Base-by-base conservation (phyloP, 257 asterid genomes). In the Solanum pinnatisectum region DNA sequence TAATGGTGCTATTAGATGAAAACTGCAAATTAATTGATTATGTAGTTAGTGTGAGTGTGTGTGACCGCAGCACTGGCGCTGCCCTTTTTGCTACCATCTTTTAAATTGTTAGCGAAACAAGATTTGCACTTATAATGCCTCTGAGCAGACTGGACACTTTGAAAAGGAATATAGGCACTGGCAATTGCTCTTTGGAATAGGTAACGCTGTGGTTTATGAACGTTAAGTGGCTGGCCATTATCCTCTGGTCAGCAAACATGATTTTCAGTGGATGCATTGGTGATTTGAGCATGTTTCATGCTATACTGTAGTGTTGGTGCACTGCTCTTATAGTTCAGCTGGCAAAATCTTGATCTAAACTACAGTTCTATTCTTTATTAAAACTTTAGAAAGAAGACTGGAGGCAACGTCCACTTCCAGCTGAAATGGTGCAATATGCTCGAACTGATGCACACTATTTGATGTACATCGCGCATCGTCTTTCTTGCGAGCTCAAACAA, bases 321-420 rank as follows among this genome's bases (percentile, higher is more conserved):
- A 46, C 68, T 20, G 27, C 30, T 46, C 68, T 81, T 81, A 46
- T 81, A 81, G 68, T 81, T 81, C 39, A 81, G 42, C 40, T 81
- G 30, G 6, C 0, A 46, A 79, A 32, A 81, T 46, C 30, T 81
- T 81, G 42, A 46, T 81, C 85, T 81, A 46, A 46, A 46, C 39
- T 81, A 46, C 42, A 27, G 68, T 81, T 46, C 30, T 46, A 18
- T 82, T 25, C 39, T 79, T 86, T 67, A 87, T 88, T 44, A 91
- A 88, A 88, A 71, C 84, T 91, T 88, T 92, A 97, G 99, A 92
- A 94, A 88, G 99, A 96, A 91, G 99, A 97, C 93, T 96, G 99
- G 99, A 96, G 99, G 89, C 98, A 90, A 83, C 98, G 99, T 42
- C 99, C 99, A 79, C 93, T 97, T 81, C 92, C 99, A 49, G 91